phyloP scores from a whole-genome alignment of 805 yeast species.

The Kodamaea neixiangensis region DNA sequence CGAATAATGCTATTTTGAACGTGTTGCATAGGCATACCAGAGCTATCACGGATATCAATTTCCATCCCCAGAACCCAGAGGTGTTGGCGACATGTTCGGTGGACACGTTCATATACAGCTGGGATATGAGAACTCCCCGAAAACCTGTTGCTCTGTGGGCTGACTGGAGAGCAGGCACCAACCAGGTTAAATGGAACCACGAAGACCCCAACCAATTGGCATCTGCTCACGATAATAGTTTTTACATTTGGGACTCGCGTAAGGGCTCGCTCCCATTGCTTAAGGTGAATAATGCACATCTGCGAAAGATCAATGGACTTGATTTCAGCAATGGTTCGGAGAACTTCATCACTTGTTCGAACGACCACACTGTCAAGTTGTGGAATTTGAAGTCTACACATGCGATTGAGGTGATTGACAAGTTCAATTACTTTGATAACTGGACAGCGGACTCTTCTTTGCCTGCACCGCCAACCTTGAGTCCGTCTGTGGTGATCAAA shows the following conservation, averaged over 20 bases:
- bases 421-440: slow-evolving; percentile 23
- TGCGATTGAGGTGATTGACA: slow-evolving; percentile 14
- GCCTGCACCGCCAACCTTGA: slow-evolving; percentile 5
- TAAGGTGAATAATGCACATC: slow-evolving; percentile 66
- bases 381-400: slow-evolving; percentile 61
- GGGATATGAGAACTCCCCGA: slow-evolving; percentile 87
- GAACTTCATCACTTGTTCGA: slow-evolving; percentile 77
- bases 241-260: slow-evolving; percentile 87
- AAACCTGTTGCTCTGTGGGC: slow-evolving; percentile 77
- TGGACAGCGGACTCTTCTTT: neutral
- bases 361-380: slow-evolving; percentile 76
- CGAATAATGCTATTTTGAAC: slow-evolving; percentile 74
- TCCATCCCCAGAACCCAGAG: slow-evolving; percentile 86
- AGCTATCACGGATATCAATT: slow-evolving; percentile 94
- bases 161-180: slow-evolving; percentile 95
- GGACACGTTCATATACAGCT: slow-evolving; percentile 80
- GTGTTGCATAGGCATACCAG: slow-evolving; percentile 87
- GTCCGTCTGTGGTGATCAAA: slow-evolving; percentile 58
- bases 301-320: slow-evolving; percentile 85
- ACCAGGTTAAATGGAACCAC: slow-evolving; percentile 93
- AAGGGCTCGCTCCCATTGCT: slow-evolving; percentile 76
- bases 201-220: slow-evolving; percentile 76
- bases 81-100: slow-evolving; percentile 89
- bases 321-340: slow-evolving; percentile 70
- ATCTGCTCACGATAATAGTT: slow-evolving; percentile 78